A percentile compares a stretch with the other conserved stretches of the same genome.
Conservation (phyloP, 768 basidiomycete genomes). For the Kwoniella shandongensis region DNA sequence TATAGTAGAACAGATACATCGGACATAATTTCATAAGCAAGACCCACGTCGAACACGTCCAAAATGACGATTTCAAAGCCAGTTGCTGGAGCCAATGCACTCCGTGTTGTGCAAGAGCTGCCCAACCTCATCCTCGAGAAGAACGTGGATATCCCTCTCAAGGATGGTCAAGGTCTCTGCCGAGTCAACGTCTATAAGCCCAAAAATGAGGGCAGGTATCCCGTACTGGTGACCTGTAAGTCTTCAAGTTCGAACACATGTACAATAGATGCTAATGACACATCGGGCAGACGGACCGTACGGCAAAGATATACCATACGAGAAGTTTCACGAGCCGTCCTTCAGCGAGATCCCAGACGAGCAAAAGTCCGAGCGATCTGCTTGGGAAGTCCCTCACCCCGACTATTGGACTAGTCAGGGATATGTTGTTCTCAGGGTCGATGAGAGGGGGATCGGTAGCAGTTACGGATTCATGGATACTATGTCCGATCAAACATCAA, state of each 20-base stretch:
- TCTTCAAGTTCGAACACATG: slow-evolving; percentile 21
- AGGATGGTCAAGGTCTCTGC: slow-evolving; percentile 27
- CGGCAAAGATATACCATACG: too few relatives aligned
- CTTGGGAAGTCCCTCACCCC: slow-evolving; percentile 42
- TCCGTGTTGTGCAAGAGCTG: slow-evolving; percentile 9
- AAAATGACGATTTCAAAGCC: slow-evolving; percentile 20
- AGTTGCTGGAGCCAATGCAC: slow-evolving; percentile 18
- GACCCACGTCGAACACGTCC: too few relatives aligned
- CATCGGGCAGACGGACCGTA: too few relatives aligned
- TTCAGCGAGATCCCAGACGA: too few relatives aligned
- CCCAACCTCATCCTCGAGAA: slow-evolving; percentile 23
- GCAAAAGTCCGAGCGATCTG: slow-evolving; percentile 31
- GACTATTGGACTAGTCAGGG: slow-evolving; percentile 42
- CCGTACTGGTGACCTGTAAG: slow-evolving; percentile 28
- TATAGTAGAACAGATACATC: too few relatives aligned
- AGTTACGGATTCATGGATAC: slow-evolving; percentile 38
- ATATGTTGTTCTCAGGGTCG: slow-evolving; percentile 42
- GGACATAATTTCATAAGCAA: too few relatives aligned
- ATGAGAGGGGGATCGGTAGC: slow-evolving; percentile 43
- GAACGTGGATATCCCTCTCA: slow-evolving; percentile 33
- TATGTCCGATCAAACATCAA: slow-evolving; percentile 33
- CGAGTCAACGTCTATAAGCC: slow-evolving; percentile 40
- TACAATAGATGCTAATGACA: slow-evolving; percentile 30
- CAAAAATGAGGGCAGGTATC: slow-evolving; percentile 19
- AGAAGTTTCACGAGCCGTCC: too few relatives aligned